Evolutionary conservation across 345 rosid species (phyloP).

Genomic region (Brassica carinata): DNA sequence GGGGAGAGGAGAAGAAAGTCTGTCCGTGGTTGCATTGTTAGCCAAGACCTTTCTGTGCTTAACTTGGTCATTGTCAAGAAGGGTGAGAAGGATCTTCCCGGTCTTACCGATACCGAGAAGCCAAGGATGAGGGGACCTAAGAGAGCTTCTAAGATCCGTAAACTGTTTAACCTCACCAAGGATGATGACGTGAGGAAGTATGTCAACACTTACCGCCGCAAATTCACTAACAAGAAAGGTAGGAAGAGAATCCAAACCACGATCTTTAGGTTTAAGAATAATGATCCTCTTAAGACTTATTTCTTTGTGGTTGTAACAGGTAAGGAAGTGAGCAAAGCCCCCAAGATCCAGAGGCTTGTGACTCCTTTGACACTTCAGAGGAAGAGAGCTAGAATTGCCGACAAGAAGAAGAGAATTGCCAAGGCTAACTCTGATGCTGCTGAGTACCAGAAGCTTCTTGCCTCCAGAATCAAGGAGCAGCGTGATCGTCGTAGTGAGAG

Average conservation of each 20-base stretch:
- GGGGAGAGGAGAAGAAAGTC: constrained; percentile 91
- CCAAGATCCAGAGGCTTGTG: constrained; percentile 87
- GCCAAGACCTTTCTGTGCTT: constrained; percentile 82
- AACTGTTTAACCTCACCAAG: constrained; percentile 81
- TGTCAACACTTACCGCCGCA: constrained; percentile 83
- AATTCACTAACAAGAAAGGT: constrained; percentile 76
- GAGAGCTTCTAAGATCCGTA: constrained; percentile 88
- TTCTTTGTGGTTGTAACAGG: constrained; percentile 41
- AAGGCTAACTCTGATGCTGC: constrained; percentile 94
- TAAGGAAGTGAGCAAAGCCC: constrained; percentile 84
- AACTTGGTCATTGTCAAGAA: constrained; percentile 90
- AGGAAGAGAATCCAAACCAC: background rate
- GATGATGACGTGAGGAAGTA: constrained; percentile 93
- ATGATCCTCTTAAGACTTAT: background rate
- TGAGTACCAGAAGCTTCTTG: constrained; percentile 88
- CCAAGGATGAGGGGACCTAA: constrained; percentile 97
- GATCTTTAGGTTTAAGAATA: background rate
- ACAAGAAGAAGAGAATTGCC: constrained; percentile 81
- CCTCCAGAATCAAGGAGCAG: constrained; percentile 82
- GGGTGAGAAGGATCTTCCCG: constrained; percentile 84
- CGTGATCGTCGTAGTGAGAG: constrained; percentile 86
- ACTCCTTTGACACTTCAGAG: constrained; percentile 86
- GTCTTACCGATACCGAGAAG: constrained; percentile 84
- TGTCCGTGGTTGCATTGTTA: constrained; percentile 89
- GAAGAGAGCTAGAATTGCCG: constrained; percentile 75